These are phyloP conservation scores for Paspalum notatum DNA, from an alignment of 176 grass and related monocot genomes.

Conservation along the genomic window DNA sequence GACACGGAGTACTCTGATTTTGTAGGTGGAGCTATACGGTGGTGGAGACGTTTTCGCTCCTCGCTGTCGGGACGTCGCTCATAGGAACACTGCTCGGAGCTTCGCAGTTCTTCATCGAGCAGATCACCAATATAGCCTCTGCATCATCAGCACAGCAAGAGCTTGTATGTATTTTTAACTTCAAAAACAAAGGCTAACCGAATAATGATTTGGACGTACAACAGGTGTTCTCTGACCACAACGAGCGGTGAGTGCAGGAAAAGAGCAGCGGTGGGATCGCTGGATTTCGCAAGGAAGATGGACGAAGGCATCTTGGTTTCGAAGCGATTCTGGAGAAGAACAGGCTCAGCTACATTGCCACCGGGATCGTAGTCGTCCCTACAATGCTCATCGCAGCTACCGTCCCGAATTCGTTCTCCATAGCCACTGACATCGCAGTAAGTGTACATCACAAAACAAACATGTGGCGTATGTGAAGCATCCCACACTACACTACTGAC, in stretches of 20 bases:
- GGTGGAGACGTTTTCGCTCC: slow-evolving; percentile 75
- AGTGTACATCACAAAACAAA: slow-evolving; percentile 13
- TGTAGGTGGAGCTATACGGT: slow-evolving; percentile 63
- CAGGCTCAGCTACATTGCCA: slow-evolving; percentile 46
- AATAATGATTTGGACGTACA: not conserved
- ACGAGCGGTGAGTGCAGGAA: not conserved
- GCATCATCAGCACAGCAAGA: slow-evolving; percentile 17
- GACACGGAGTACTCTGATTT: too few relatives aligned
- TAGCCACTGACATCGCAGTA: slow-evolving; percentile 73
- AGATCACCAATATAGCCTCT: slow-evolving; percentile 50
- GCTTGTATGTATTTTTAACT: slow-evolving; percentile 1
- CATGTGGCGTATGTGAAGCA: not conserved
- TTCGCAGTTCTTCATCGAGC: slow-evolving; percentile 86
- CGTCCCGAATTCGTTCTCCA: slow-evolving; percentile 65
- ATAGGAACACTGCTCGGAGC: slow-evolving; percentile 77
- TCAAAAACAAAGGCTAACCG: not conserved
- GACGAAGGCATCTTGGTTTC: not conserved
- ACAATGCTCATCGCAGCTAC: slow-evolving; percentile 55
- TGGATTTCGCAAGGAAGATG: not conserved
- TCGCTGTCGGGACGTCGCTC: slow-evolving; percentile 75
- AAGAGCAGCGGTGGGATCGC: not conserved
- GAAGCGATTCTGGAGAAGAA: slow-evolving; percentile 34
- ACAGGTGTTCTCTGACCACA: not conserved
- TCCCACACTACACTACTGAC: not conserved
- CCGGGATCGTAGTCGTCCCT: slow-evolving; percentile 55